phyloP scores from a whole-genome alignment of 2,329 filamentous ascomycete species.

The Beauveria varroae region DNA sequence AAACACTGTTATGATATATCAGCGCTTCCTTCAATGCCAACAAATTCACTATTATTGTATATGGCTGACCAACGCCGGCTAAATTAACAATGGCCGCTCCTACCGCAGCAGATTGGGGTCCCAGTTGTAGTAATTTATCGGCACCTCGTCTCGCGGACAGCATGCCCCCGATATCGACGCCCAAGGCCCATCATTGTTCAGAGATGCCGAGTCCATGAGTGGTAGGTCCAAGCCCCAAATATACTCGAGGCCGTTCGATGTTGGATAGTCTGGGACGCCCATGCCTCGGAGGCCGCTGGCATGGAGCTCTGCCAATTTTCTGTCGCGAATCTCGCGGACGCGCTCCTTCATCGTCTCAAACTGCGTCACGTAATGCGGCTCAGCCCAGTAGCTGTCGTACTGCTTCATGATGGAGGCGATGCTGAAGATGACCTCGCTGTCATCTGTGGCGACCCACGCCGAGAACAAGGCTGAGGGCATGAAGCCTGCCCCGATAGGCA shows the following conservation, averaged over 20 bases:
- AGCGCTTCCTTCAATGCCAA: background rate
- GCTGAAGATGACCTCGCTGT: slow-evolving; percentile 14
- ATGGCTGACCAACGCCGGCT: background rate
- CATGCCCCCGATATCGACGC: background rate
- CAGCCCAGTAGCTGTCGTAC: slow-evolving; percentile 17
- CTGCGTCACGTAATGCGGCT: slow-evolving; percentile 7
- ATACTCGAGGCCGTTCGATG: background rate
- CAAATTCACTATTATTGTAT: background rate
- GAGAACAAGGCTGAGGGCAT: slow-evolving; percentile 20
- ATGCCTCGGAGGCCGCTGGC: background rate
- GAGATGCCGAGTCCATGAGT: background rate
- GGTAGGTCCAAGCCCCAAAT: background rate
- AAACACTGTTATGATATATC: background rate
- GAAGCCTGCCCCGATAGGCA: slow-evolving; percentile 22
- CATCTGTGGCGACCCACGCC: slow-evolving; percentile 22
- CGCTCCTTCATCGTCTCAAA: slow-evolving; percentile 5
- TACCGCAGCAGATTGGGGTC: background rate
- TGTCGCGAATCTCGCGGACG: background rate
- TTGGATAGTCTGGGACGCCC: slow-evolving; percentile 3
- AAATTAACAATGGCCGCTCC: background rate
- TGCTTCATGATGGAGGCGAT: slow-evolving; percentile 14
- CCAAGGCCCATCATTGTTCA: background rate
- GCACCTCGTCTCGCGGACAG: background rate
- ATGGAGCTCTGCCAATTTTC: background rate
- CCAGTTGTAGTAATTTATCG: background rate